Evolutionary conservation across 257 asterid species (phyloP), one percentile per base, ranked within the genome.

Genomic region (Petunia secreta): DNA sequence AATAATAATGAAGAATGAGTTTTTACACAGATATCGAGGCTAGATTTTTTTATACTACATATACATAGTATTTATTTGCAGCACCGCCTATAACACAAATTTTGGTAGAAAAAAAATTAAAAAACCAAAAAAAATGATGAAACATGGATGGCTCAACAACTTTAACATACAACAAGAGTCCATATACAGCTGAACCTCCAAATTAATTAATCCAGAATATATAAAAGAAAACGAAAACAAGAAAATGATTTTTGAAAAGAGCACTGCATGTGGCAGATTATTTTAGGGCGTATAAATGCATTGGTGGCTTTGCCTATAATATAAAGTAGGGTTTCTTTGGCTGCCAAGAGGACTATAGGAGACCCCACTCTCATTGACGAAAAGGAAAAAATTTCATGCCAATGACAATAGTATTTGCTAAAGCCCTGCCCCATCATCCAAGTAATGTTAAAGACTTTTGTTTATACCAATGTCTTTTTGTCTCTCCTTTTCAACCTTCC

Each of bases 331-430:
- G 68, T 75, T 64, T 50, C 73, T 46, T 79, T 62, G 60, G 81
- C 65, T 57, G 77, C 77, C 77, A 40, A 68, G 52, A 48, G 37
- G 71, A 25, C 25, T 25, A 25, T 25, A 25, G 0, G 13, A n/a
- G 81, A 81, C 80, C 88, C 88, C 88, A 73, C 83, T 81, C 25
- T 81, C 63, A 37, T 79, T 74, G 76, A 81, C 80, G 80, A 85
- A 14, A 11, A 15, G 15, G 6, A 43, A 67, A 67, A n/a, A 65
- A 67, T 15, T 41, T 1, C 15, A 68, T 66, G 75, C 4, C 34
- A 64, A 14, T 38, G 8, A 63, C 8, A 63, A 66, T 66, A 50
- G 55, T 50, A 50, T 50, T 38, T 63, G 71, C 38, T 41, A 69
- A 68, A 16, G 77, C 25, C 41, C 16, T 46, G 77, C 58, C 77